These are phyloP conservation scores for Diplodia scrobiculata DNA, from an alignment of 2,329 filamentous ascomycete species.

Conservation along the genomic window DNA sequence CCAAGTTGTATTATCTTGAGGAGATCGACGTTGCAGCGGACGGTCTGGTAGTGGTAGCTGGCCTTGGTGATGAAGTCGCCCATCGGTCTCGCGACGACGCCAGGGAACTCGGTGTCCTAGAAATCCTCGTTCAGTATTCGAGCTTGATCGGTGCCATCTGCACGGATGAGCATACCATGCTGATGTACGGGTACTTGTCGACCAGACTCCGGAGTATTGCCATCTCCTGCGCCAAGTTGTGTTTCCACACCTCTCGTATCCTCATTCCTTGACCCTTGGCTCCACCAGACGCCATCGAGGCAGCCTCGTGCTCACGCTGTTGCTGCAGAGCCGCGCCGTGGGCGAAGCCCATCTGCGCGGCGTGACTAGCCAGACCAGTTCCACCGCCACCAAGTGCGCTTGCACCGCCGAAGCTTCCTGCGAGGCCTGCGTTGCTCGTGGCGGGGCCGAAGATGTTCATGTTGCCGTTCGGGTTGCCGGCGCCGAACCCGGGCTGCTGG, in stretches of 20 bases:
- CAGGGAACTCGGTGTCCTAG: constrained; percentile 97
- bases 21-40: constrained; percentile 95
- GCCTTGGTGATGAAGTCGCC: constrained; percentile 92
- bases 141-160: background rate
- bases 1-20: constrained; percentile 97
- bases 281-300: constrained; percentile 56
- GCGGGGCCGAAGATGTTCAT: constrained; percentile 57
- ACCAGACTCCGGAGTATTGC: constrained; percentile 77
- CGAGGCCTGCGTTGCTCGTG: constrained; percentile 56
- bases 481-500: constrained; percentile 68
- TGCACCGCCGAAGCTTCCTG: constrained; percentile 60
- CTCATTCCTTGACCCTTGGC: constrained; percentile 66
- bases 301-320: constrained; percentile 48
- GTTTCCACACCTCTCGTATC: constrained; percentile 95
- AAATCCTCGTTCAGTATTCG: constrained; percentile 26
- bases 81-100: constrained; percentile 92
- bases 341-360: constrained; percentile 82
- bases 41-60: constrained; percentile 97
- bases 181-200: constrained; percentile 91
- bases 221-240: constrained; percentile 92
- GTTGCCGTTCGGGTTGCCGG: constrained; percentile 60
- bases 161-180: constrained; percentile 69
- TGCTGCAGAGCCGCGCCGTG: constrained; percentile 65
- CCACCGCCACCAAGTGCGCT: constrained; percentile 55
- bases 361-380: constrained; percentile 81